phyloP scores from a whole-genome alignment of 2,329 filamentous ascomycete genomes.

The Sporothrix euskadiensis region DNA sequence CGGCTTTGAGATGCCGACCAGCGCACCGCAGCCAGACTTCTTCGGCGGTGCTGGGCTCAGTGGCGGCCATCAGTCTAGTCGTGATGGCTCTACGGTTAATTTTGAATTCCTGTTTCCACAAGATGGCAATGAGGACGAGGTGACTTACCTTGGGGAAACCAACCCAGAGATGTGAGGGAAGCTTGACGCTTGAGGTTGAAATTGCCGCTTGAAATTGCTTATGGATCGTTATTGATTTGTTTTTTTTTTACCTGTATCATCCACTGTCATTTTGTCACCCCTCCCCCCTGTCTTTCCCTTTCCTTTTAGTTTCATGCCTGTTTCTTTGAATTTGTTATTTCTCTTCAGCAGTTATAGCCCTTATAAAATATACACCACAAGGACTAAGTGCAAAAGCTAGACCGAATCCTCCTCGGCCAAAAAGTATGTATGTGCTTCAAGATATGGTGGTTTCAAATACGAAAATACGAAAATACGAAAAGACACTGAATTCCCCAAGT shows the following conservation, averaged over 20 bases:
- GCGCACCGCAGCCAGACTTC: background rate
- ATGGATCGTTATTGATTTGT: background rate
- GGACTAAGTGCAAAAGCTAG: too few relatives aligned
- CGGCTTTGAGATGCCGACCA: background rate
- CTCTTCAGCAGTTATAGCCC: background rate
- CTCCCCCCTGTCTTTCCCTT: background rate
- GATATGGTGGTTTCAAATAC: background rate
- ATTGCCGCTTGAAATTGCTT: background rate
- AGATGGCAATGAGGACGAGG: background rate
- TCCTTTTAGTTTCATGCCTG: background rate
- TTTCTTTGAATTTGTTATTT: background rate
- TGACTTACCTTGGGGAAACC: background rate
- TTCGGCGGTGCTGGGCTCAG: too few relatives aligned
- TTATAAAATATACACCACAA: background rate
- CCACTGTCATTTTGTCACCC: background rate
- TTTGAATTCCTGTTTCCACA: background rate
- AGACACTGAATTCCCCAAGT: background rate
- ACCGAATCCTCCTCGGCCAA: background rate
- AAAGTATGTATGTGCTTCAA: background rate
- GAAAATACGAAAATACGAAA: background rate
- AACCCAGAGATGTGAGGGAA: background rate
- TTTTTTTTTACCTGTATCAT: background rate
- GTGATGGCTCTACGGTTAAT: background rate
- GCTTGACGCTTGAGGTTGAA: background rate
- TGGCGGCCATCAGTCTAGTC: too few relatives aligned